Evolutionary conservation across 1,284 basidiomycete genomes (phyloP).

Genomic region (Trametes hirsuta): DNA sequence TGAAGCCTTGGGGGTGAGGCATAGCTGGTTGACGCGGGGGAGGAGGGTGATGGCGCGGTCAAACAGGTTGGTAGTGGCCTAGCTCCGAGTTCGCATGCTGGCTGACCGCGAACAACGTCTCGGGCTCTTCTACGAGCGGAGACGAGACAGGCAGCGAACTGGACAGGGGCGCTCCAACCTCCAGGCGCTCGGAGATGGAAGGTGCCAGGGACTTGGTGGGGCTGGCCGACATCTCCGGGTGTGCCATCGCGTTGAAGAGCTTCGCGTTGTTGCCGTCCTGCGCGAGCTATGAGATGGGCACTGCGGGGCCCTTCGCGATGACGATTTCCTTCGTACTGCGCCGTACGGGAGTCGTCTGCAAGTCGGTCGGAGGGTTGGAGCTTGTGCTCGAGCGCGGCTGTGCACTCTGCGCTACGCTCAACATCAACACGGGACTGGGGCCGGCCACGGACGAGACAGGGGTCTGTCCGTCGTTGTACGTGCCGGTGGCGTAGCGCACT

Average conservation of each 20-base stretch:
- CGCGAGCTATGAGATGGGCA: conserved; percentile 63
- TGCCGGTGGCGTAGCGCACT: conserved; percentile 79
- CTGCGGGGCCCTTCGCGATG: conserved; percentile 50
- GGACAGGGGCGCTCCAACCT: conserved; percentile 61
- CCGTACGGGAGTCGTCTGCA: conserved; percentile 37
- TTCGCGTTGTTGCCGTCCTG: conserved; percentile 63
- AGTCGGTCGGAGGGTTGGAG: conserved; percentile 43
- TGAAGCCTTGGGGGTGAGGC: too few species aligned
- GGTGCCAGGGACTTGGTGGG: conserved; percentile 54
- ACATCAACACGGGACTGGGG: conserved; percentile 34
- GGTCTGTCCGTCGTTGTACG: conserved; percentile 64
- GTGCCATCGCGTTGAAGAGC: conserved; percentile 52
- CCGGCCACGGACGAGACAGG: conserved; percentile 20
- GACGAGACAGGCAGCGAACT: conserved; percentile 54
- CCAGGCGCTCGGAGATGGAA: conserved; percentile 46
- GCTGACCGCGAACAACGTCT: conserved; percentile 41
- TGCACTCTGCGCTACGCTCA: conserved; percentile 14
- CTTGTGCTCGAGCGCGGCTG: conserved; percentile 63
- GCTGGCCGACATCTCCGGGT: conserved; percentile 41
- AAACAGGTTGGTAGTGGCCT: conserved; percentile 85
- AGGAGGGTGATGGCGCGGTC: too few species aligned
- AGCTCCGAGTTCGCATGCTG: conserved; percentile 77
- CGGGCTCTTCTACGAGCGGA: conserved; percentile 45
- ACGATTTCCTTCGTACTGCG: conserved; percentile 63
- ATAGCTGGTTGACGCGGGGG: too few species aligned